A percentile compares a stretch with the other conserved stretches of the same genome.
phyloP scores from a whole-genome alignment of 805 yeast genomes.

The Saccharomycopsis sp. region DNA sequence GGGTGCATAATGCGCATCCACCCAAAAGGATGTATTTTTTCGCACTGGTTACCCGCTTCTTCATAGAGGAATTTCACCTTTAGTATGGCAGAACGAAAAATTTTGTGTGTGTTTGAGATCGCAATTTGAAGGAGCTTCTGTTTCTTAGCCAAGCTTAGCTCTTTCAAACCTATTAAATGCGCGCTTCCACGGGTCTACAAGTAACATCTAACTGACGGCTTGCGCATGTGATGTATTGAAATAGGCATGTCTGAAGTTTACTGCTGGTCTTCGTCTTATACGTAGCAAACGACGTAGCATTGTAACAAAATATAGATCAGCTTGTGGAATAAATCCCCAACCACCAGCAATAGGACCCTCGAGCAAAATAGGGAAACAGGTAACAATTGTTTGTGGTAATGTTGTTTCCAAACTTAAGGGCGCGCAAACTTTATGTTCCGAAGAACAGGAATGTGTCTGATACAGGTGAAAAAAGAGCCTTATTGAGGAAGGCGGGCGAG shows the following conservation, averaged over 20 bases:
- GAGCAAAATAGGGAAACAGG: no score
- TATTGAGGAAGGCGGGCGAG: not conserved
- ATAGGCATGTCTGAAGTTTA: no score
- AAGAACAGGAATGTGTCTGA: not conserved
- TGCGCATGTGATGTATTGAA: no score
- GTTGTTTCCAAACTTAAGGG: not conserved
- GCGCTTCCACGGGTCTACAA: not conserved
- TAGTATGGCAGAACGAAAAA: not conserved
- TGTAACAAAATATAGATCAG: no score
- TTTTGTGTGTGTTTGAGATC: not conserved
- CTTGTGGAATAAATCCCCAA: no score
- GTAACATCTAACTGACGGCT: not conserved
- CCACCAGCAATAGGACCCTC: not conserved
- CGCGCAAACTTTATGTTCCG: not conserved
- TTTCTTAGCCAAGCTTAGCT: not conserved
- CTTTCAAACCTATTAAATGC: no score
- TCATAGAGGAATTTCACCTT: not conserved
- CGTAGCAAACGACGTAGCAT: no score
- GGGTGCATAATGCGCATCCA: not conserved
- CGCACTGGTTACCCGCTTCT: not conserved
- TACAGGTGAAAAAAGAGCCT: not conserved
- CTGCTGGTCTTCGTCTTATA: no score
- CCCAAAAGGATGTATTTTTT: not conserved
- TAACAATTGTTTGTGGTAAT: no score
- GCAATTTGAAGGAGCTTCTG: not conserved